Evolutionary conservation across 176 grass and related monocot genomes (phyloP), one percentile per base, ranked within the genome.

Genomic region (Aegilops tauschii): DNA sequence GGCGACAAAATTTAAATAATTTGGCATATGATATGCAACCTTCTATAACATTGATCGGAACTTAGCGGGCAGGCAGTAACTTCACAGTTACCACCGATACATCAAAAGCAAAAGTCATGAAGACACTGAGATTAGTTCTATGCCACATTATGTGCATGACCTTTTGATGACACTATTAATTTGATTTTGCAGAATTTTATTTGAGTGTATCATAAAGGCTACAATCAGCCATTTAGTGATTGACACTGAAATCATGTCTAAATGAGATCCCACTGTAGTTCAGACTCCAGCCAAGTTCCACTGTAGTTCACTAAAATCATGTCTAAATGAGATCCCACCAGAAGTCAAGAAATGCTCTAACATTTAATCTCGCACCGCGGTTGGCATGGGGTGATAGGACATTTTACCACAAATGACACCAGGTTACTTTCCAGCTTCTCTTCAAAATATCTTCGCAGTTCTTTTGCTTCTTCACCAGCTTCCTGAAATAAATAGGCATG

Each of bases 371-470:
- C 69, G 21, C 73, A 73, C 12, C 62, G 12, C 16, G 62, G 40
- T 65, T 78, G 31, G 72, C n/a, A 40, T 20, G 66, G 66, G 29
- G 10, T 65, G 31, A 71, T 42, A 84, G 35, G 45, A 62, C 12
- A 83, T 39, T 14, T 88, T 94, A 98, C 93, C 96, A 92, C 90
- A 91, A 93, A 95, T 61, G 82, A 87, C 59, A 83, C 83, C 74
- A 98, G 92, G 58, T 90, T 95, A 84, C 83, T 92, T 85, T 98
- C 92, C 42, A 98, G 81, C 78, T 92, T 93, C 82, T 95, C 93
- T 87, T 92, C 90, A 81, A 98, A 98, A 62, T 92, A 83, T 78
- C 65, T 78, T 76, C 90, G 91, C 66, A 92, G 66, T 73, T 90
- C 92, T 88, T 73, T 90, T 8, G 77, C 93, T 87, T 84, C 80